Evolutionary conservation across 306 rosid species (phyloP), one percentile per base, ranked within the genome.

Genomic region (Medicago arabica): DNA sequence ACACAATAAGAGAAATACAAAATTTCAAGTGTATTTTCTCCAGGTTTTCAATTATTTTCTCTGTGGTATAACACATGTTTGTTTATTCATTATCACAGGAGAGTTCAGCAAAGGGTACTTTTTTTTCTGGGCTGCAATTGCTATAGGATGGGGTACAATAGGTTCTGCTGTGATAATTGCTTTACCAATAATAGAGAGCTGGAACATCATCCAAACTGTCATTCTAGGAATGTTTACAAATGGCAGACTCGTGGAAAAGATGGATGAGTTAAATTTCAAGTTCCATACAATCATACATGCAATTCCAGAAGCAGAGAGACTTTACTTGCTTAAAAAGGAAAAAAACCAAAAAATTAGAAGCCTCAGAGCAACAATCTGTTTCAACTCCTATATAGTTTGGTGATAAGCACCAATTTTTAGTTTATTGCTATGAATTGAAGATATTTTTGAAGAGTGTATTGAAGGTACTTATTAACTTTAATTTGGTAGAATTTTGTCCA

Each of bases 121-220:
- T 85, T 85, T 84, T 82, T 86, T 91, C 67, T 93, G 96, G 98
- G 93, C 97, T 16, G 88, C 89, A 76, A 84, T 93, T 81, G 92
- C 98, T 49, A 83, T 89, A 81, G 97, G 76, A n/a, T 91, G 97
- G 97, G 98, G 98, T 1, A 88, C 93, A 8, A 67, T 91, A 69
- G 98, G 92, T 53, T 93, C 98, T 4, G 86, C 85, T 16, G 91
- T 85, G 53, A 93, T 93, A 67, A 89, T 93, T 43, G 85, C 80
- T 40, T 85, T 91, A 39, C 98, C 98, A 31, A 1, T 91, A 39
- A 25, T 83, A 5, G 96, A 93, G 84, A 91, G 97, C 74, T 82
- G 97, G 96, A 89, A 80, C 70, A 93, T 93, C 17, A 84, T 93
- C 3, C 83, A 81, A 2, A 82, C 59, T 7, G 88, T 93, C 5